These are phyloP conservation scores for Trametes polyzona DNA, from an alignment of 1,284 basidiomycete genomes.

Conservation along the genomic window DNA sequence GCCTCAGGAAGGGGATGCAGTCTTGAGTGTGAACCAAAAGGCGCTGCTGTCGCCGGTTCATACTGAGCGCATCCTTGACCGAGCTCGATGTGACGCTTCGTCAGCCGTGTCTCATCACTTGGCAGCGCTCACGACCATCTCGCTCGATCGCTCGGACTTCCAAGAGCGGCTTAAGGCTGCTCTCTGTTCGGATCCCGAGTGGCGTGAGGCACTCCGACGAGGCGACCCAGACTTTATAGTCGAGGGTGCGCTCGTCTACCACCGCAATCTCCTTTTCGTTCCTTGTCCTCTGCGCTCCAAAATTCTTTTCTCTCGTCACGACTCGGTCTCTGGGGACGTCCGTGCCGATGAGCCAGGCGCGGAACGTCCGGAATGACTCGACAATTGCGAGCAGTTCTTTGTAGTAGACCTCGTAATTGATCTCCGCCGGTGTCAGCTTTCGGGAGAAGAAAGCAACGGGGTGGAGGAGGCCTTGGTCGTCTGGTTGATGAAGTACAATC, in stretches of 20 bases:
- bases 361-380: conserved; percentile 37
- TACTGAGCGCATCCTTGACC: conserved; percentile 21
- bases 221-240: conserved; percentile 4
- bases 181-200: conserved; percentile 1
- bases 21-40: conserved; percentile 10
- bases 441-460: conserved; percentile 39
- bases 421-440: conserved; percentile 36
- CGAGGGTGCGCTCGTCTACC: conserved; percentile 1
- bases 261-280: neutral
- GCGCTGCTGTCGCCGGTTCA: conserved; percentile 30
- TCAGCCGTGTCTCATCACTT: neutral
- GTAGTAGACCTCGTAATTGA: conserved; percentile 42
- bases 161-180: conserved; percentile 6
- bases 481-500: conserved; percentile 35
- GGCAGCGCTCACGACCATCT: conserved; percentile 6
- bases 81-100: neutral
- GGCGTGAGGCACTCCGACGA: conserved; percentile 1
- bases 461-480: conserved; percentile 32
- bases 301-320: conserved; percentile 41
- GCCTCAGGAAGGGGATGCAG: conserved; percentile 39
- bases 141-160: conserved; percentile 3
- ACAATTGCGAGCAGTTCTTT: conserved; percentile 44
- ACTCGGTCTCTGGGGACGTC: conserved; percentile 29
- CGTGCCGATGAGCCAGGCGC: conserved; percentile 36
- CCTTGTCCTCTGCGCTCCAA: conserved; percentile 23